Conservation (phyloP, 129 eudicot species). For the Mikania micrantha region DNA sequence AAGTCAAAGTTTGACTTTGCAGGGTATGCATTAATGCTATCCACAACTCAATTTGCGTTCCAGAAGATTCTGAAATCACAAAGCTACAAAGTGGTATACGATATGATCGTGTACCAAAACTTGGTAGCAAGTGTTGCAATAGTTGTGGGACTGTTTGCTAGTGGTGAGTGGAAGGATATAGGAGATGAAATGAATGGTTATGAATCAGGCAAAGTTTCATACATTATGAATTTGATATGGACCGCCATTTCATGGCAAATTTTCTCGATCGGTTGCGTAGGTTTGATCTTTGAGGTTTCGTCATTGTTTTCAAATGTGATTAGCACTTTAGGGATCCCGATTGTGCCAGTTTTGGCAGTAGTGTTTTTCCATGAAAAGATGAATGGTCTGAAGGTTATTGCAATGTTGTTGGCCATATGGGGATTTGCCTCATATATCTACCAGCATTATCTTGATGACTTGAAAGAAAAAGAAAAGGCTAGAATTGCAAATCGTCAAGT, state of each 20-base stretch:
- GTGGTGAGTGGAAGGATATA: slow-evolving; percentile 46
- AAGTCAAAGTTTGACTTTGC: slow-evolving; percentile 21
- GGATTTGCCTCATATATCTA: slow-evolving; percentile 42
- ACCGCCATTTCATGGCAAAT: slow-evolving; percentile 43
- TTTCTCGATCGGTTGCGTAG: slow-evolving; percentile 8
- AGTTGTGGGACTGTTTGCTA: slow-evolving; percentile 39
- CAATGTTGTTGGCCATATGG: slow-evolving; percentile 37
- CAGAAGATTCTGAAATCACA: slow-evolving; percentile 29
- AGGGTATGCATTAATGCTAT: slow-evolving; percentile 30
- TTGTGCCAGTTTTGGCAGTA: slow-evolving; percentile 31
- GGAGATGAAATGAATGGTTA: slow-evolving; percentile 37
- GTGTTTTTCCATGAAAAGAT: slow-evolving; percentile 25
- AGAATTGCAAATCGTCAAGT: background rate
- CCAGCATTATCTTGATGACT: slow-evolving; percentile 27
- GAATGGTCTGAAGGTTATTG: slow-evolving; percentile 19
- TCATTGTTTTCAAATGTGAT: slow-evolving; percentile 28
- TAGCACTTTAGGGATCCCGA: slow-evolving; percentile 24
- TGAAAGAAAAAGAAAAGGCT: slow-evolving; percentile 6
- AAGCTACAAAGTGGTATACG: slow-evolving; percentile 23
- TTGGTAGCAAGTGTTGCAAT: slow-evolving; percentile 18
- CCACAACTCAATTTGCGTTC: slow-evolving; percentile 27
- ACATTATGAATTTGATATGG: slow-evolving; percentile 37
- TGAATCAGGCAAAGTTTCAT: slow-evolving; percentile 28
- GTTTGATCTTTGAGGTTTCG: slow-evolving; percentile 25
- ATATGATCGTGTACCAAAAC: slow-evolving; percentile 22